Evolutionary conservation across 345 rosid genomes (phyloP).

Genomic region (Erucastrum elatum): DNA sequence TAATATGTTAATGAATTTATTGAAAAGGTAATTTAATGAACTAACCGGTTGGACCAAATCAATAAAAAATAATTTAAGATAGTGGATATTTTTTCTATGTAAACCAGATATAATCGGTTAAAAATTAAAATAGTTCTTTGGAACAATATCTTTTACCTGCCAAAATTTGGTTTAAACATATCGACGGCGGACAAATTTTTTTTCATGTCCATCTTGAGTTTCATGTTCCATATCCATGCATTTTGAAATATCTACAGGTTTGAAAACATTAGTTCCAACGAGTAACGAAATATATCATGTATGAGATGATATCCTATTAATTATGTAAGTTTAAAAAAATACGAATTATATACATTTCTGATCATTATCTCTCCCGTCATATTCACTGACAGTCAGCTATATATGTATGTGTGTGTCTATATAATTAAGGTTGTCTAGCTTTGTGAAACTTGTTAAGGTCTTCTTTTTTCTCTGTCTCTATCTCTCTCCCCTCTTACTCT

Average conservation of each 20-base stretch:
- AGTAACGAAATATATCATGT: not conserved
- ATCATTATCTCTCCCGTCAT: not conserved
- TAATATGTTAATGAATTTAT: not conserved
- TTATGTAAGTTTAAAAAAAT: too few relatives aligned
- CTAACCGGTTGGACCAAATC: too few relatives aligned
- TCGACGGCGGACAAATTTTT: too few relatives aligned
- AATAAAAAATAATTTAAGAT: not conserved
- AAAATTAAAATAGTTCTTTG: too few relatives aligned
- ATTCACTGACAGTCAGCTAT: slow-evolving; percentile 2
- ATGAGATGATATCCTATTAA: not conserved
- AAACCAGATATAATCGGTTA: too few relatives aligned
- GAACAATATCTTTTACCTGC: too few relatives aligned
- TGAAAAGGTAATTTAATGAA: too few relatives aligned
- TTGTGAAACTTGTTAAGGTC: not conserved
- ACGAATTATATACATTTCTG: not conserved
- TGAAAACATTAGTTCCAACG: not conserved
- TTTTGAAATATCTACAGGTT: not conserved
- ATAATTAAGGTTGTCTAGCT: slow-evolving; percentile 12
- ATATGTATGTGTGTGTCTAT: not conserved
- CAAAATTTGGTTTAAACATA: too few relatives aligned
- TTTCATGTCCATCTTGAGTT: too few relatives aligned
- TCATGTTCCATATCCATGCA: not conserved
- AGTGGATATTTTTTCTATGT: too few relatives aligned
- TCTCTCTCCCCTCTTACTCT: not conserved
- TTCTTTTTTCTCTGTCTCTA: not conserved